Base-by-base conservation (phyloP, 208 protist genomes). In the Angomonas ambiguus region DNA sequence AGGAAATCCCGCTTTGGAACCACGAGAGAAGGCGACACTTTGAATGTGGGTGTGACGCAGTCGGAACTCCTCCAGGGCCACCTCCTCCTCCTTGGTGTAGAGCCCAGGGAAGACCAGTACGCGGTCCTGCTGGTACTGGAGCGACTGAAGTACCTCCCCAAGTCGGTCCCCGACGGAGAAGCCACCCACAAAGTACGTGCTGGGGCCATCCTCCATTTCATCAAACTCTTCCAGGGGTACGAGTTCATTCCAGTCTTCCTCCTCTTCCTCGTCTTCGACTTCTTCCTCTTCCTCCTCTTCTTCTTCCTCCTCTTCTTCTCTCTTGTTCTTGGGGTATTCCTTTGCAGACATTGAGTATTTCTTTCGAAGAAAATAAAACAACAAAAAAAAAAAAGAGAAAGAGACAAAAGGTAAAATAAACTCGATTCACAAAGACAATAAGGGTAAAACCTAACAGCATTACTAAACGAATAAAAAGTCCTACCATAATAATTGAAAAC, bases 251-350 rank as follows among this genome's bases (percentile, higher is more conserved):
- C 83, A 95, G 62, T 91, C 83, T 60, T 88, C 86, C 22, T 79
- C 34, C 64, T 89, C 78, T 42, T 92, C 82, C 13, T 88, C 82
- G 11, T 85, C 80, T 16, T 92, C 84, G 42, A 92, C 85, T 18
- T 89, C 82, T 13, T 88, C 79, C 28, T 88, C 85, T 16, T 91
- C 81, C 48, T 87, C 86, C 5, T 89, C 85, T 31, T 87, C 79
- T 27, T 87, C 82, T 41, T 86, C 85, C 71, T 88, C 77, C 4
- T 71, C 74, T 58, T 80, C 75, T 58, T 80, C 75, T 65, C 76
- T 69, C 32, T 79, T 64, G 34, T 55, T 32, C 41, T 77, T 59
- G 10, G 67, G 75, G 5, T 76, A 65, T 55, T 84, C 69, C 28
- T 85, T 64, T 6, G 69, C 58, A 45, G 79, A 62, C 83, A 86